phyloP scores from a whole-genome alignment of 345 rosid species.

The Salix suchowensis region DNA sequence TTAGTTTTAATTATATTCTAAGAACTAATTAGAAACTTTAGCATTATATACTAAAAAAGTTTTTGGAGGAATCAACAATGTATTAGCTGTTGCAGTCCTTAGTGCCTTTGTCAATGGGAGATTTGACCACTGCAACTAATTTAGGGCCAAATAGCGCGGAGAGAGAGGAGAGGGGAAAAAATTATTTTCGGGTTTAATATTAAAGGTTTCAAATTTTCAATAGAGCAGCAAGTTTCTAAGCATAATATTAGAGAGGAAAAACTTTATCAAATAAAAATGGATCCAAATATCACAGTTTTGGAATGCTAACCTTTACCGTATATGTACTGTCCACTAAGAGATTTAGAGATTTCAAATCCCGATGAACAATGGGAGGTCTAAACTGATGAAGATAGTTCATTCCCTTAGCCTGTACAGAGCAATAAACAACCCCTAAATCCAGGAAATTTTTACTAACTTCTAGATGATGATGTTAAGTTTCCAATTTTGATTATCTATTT shows the following conservation, averaged over 20 bases:
- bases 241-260: neutral
- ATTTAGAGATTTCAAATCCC: constrained; percentile 25
- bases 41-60: neutral
- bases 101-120: neutral
- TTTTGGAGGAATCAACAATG: neutral
- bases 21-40: neutral
- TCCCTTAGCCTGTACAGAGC: constrained; percentile 24
- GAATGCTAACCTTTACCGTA: constrained; percentile 18
- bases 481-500: neutral
- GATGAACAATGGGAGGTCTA: constrained; percentile 30
- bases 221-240: neutral
- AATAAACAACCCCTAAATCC: constrained; percentile 13
- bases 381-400: constrained; percentile 32
- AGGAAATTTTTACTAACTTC: neutral
- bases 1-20: neutral
- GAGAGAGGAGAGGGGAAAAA: neutral
- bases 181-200: neutral
- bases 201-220: neutral
- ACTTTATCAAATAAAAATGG: neutral
- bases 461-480: neutral
- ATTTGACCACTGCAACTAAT: neutral
- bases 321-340: constrained; percentile 18
- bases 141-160: neutral
- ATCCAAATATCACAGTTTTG: neutral
- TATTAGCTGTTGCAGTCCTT: neutral